Evolutionary conservation across 768 basidiomycete genomes (phyloP), one percentile per base, ranked within the genome.

Genomic region (Lentinula raphanica): DNA sequence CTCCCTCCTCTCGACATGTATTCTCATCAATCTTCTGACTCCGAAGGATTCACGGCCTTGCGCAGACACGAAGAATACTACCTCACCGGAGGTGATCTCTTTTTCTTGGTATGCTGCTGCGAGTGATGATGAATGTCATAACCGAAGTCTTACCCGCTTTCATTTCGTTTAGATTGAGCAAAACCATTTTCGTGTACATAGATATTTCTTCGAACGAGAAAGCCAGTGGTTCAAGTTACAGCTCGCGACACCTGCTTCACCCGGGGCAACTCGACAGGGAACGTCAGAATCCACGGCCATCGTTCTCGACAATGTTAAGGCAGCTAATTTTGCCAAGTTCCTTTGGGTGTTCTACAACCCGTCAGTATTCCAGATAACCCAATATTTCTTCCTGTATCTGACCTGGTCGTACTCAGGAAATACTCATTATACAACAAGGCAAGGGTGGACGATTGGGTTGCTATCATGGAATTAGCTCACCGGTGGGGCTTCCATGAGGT

Each of bases 381-480:
- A n/a, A 2, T 28, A 28, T 38, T 57, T 25, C n/a, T 23, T 56
- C 19, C 21, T 21, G 38, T 25, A 32, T 25, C 13, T 57, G 5
- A 32, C 48, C 59, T 3, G 53, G 7, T 8, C 38, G 11, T 46
- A 19, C 49, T n/a, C 63, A 89, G 86, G 0, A 72, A 71, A 59
- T 87, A 87, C 56, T 81, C 81, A 0, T 71, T 80, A 9, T 86
- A 87, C 56, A n/a, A n/a, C n/a, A 71, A 79, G 0, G 76, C 82
- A 0, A 67, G 70, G 0, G 69, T 80, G 5, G 72, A 75, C 0
- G 76, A 78, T 19, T 90, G 88, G 88, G 69, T 75, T 0, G 72
- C 75, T 0, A 84, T 90, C 32, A 68, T 90, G 0, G 74, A 74
- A 1, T 79, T 90, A 0, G 80, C 88, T 0, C 72, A 80, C 23